Base-by-base conservation (phyloP, 2,329 filamentous ascomycete species). In the Alternaria novae-zelandiae region DNA sequence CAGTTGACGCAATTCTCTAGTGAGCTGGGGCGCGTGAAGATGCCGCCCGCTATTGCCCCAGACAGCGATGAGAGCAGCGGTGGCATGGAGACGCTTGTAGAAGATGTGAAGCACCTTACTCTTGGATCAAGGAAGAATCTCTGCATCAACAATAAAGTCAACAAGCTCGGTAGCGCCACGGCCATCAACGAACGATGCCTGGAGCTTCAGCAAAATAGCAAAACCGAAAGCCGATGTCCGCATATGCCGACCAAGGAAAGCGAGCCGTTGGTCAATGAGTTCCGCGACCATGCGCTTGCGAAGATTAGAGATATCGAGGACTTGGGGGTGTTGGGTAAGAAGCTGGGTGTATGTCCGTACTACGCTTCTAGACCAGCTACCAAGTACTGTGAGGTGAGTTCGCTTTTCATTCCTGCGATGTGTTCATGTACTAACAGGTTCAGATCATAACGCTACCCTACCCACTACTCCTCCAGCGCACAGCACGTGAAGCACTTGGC, bases 301-400 rank as follows among this genome's bases (percentile, higher is more conserved):
- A 93, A 88, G 0, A 87, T 99, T 8, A 91, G 92, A 3, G 96
- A 99, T 74, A 98, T 99, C 59, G 96, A 99, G 78, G 96, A 99
- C 72, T 84, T 98, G 43, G 90, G 90, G 20, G 83, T 84, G 13
- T 83, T 98, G 2, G 96, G 96, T 5, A 92, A 90, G 72, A 87
- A 90, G 54, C 84, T 97, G 30, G 88, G 90, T 0, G 87, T 98
- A 6, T 99, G 96, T 76, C 95, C 96, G 0, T 99, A 99, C 78
- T 99, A 99, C 80, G 94, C 95, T n/a, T 95, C 95, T 0, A 87
- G 96, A 53, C 87, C 91, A 3, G 91, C 92, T 0, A 90, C 97
- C n/a, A 89, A 90, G 17, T 87, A 90, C 10, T 91, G 93, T 44
- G 94, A 97, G 79, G 86, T 87, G 66, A 69, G 80, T 61, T 9